A percentile compares a stretch with the other conserved stretches of the same genome.
These are phyloP conservation scores for Clarkia xantiana DNA, from an alignment of 345 rosid species.

Conservation along the genomic window DNA sequence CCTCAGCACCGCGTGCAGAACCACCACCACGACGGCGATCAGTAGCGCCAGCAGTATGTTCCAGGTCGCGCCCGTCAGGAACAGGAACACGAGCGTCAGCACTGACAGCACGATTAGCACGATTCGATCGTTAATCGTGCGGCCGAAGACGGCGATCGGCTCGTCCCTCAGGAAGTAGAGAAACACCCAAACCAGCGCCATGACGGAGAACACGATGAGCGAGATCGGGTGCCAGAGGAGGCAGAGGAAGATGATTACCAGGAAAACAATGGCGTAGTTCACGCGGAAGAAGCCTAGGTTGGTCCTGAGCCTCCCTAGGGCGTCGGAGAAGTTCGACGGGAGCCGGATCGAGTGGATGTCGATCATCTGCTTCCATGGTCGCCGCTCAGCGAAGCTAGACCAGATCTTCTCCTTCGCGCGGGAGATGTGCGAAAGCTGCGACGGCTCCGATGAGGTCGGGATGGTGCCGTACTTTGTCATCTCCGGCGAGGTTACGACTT, in stretches of 20 bases:
- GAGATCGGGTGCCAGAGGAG: slow-evolving; percentile 49
- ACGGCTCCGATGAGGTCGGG: slow-evolving; percentile 33
- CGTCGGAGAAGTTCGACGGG: slow-evolving; percentile 17
- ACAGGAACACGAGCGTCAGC: slow-evolving; percentile 21
- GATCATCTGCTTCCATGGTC: slow-evolving; percentile 50
- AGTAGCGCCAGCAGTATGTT: slow-evolving; percentile 27
- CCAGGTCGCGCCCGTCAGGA: slow-evolving; percentile 21
- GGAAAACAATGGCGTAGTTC: slow-evolving; percentile 30
- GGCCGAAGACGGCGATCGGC: slow-evolving; percentile 23
- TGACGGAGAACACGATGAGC: slow-evolving; percentile 22
- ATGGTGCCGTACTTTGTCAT: slow-evolving; percentile 13
- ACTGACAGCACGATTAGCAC: slow-evolving; percentile 21
- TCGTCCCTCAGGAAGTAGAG: slow-evolving; percentile 36
- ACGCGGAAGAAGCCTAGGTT: slow-evolving; percentile 24
- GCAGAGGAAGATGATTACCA: slow-evolving; percentile 28
- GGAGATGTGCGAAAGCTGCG: slow-evolving; percentile 12
- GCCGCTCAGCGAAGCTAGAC: slow-evolving; percentile 22
- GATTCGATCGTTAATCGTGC: slow-evolving; percentile 23
- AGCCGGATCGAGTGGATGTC: slow-evolving; percentile 19
- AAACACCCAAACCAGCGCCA: slow-evolving; percentile 39
- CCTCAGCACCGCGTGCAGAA: slow-evolving; percentile 35
- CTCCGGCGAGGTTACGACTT: slow-evolving; percentile 1
- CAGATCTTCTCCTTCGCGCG: slow-evolving; percentile 28
- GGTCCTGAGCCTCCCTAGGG: slow-evolving; percentile 23
- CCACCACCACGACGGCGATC: slow-evolving; percentile 23